Percentiles rank a stretch among this genome's conserved stretches.
These are phyloP conservation scores for Crinitomyces ghanaensis DNA, from an alignment of 805 yeast species.

Conservation along the genomic window DNA sequence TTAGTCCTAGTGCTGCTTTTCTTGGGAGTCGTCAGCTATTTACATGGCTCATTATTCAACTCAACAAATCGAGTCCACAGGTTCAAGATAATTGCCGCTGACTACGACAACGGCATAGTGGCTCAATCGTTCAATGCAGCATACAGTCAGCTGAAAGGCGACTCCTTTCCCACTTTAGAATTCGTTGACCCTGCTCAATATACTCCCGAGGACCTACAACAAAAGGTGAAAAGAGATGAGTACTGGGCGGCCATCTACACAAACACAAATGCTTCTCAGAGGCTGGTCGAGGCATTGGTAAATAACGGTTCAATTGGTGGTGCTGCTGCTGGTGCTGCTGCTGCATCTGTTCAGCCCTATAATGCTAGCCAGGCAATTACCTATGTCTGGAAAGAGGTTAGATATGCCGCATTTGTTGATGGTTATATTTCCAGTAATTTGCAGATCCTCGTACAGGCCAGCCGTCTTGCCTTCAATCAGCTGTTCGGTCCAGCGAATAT, in stretches of 20 bases:
- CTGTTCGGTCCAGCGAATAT: slow-evolving; percentile 3
- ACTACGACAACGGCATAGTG: slow-evolving; percentile 7
- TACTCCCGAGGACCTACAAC: not conserved
- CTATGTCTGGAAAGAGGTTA: slow-evolving; percentile 10
- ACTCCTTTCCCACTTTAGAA: slow-evolving; percentile 5
- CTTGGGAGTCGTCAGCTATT: slow-evolving; percentile 6
- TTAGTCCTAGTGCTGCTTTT: slow-evolving; percentile 6
- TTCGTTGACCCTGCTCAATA: slow-evolving; percentile 1
- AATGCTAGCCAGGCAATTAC: slow-evolving; percentile 4
- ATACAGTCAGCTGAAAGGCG: slow-evolving; percentile 6
- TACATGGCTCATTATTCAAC: slow-evolving; percentile 8
- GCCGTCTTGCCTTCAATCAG: slow-evolving; percentile 1
- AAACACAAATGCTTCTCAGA: slow-evolving; percentile 5
- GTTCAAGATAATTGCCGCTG: slow-evolving; percentile 7
- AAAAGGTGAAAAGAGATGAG: slow-evolving; percentile 4
- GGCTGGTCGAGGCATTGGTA: slow-evolving; percentile 1
- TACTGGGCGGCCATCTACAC: slow-evolving; percentile 10
- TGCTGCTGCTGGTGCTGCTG: slow-evolving; percentile 1
- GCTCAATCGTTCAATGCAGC: slow-evolving; percentile 5
- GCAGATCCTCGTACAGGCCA: slow-evolving; percentile 1
- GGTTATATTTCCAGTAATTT: slow-evolving; percentile 1
- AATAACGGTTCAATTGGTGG: too few species aligned
- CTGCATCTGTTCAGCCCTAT: slow-evolving; percentile 1
- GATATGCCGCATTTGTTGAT: slow-evolving; percentile 5
- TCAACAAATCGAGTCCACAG: slow-evolving; percentile 1